Evolutionary conservation across 495 filamentous ascomycete species (phyloP), one percentile per base, ranked within the genome.

Genomic region (Sordaria brevicollis): DNA sequence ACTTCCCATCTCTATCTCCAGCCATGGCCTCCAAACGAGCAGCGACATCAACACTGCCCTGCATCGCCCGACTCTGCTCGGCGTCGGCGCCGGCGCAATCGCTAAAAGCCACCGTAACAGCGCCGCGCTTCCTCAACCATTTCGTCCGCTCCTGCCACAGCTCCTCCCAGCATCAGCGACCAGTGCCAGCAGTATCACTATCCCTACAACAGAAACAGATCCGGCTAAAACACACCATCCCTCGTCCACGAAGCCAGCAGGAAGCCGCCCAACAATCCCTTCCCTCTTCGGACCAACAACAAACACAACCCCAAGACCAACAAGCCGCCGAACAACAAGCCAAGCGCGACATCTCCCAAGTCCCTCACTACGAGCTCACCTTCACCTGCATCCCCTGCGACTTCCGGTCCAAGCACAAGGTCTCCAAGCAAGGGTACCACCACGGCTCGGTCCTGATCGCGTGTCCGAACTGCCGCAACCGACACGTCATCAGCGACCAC

Each of bases 351-450:
- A 78, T 72, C 65, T 62, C 62, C 13, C 54, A 70, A 62, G 85
- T 90, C 70, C 92, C 93, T 19, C 85, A 89, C 39, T 99, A 98
- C 81, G 83, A 91, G 65, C 83, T 98, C 33, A 89, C 87, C 11
- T 97, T 99, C 77, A 99, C 96, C 71, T 99, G 95, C 86, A 89
- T 88, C 68, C 93, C 93, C 29, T 99, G 95, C 83, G 79, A 78
- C 10, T 75, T 84, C 5, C 89, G 96, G 35, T 94, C 92, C 5
- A 81, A 86, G 3, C 95, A 98, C 77, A 83, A 79, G 10, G 83
- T 99, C 70, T 91, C 91, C 29, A 97, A 97, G 80, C 95, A 97
- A 71, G 95, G 92, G 15, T 99, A 97, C 77, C 93, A 97, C 78
- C 81, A 89, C 31, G 95, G 95, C 31, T 92, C 91, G 1, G 91